Evolutionary conservation across 768 basidiomycete genomes (phyloP).

Genomic region (Naganishia randhawae): DNA sequence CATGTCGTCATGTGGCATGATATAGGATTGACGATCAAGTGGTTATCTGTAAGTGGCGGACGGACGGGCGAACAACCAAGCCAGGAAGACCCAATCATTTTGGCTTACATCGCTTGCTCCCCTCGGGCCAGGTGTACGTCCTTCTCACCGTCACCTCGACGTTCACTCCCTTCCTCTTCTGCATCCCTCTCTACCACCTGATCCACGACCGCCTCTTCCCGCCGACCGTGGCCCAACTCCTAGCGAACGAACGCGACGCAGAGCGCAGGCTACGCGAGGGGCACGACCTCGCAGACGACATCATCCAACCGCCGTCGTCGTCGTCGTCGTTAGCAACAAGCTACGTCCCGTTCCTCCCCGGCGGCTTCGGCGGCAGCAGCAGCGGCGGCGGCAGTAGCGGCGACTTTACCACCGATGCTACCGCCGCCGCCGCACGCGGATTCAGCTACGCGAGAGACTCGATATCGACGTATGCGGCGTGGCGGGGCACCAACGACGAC

Average conservation of each 20-base stretch:
- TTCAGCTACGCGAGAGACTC: conserved; percentile 19
- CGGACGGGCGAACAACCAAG: not conserved
- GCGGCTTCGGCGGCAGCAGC: not conserved
- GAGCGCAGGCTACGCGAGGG: conserved; percentile 5
- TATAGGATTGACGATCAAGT: not conserved
- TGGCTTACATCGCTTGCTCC: not conserved
- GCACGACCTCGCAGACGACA: conserved; percentile 21
- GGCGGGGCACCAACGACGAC: not conserved
- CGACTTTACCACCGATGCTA: no score
- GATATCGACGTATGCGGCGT: not conserved
- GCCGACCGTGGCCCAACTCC: conserved; percentile 12
- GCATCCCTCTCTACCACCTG: conserved; percentile 28
- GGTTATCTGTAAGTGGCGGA: conserved; percentile 23
- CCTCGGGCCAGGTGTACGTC: not conserved
- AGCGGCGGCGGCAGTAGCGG: not conserved
- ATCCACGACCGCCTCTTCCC: conserved; percentile 28
- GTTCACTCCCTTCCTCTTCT: conserved; percentile 29
- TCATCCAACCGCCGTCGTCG: not conserved
- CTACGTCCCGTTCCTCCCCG: not conserved
- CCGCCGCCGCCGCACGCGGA: no score
- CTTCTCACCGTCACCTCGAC: conserved; percentile 12
- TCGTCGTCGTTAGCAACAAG: not conserved
- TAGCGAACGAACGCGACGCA: conserved; percentile 9
- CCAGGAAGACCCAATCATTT: no score
- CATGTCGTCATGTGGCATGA: conserved; percentile 31